Evolutionary conservation across 768 basidiomycete genomes (phyloP).

Genomic region (Pseudohyphozyma bogoriensis): DNA sequence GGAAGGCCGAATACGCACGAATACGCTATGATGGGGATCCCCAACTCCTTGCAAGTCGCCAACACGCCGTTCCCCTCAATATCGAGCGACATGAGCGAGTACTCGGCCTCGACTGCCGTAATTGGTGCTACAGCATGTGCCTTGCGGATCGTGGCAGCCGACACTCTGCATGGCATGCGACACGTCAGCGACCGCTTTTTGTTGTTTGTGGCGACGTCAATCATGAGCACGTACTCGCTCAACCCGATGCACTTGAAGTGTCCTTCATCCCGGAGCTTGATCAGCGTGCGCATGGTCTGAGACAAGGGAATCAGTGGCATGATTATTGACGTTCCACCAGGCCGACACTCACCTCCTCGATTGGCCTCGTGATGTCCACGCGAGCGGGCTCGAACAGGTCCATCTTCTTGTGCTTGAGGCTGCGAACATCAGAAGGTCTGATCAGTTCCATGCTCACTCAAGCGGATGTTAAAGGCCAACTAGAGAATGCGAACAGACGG

Average conservation of each 20-base stretch:
- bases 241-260: constrained; percentile 43
- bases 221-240: not conserved
- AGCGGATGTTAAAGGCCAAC: no score
- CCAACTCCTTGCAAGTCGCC: constrained; percentile 37
- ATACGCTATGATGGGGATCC: constrained; percentile 40
- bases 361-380: constrained; percentile 29
- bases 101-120: not conserved
- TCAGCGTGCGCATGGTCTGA: constrained; percentile 39
- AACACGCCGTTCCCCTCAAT: constrained; percentile 34
- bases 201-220: not conserved
- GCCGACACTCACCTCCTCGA: constrained; percentile 5
- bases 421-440: no score
- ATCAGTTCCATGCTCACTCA: no score
- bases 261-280: constrained; percentile 48
- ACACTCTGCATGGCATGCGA: not conserved
- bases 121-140: not conserved
- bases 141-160: not conserved
- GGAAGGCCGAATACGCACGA: no score
- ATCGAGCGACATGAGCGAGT: not conserved
- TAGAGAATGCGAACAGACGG: no score
- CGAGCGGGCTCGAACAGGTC: constrained; percentile 54
- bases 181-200: not conserved
- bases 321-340: not conserved
- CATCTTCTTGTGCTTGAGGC: constrained; percentile 33
- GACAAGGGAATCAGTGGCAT: not conserved